Conservation (phyloP, 805 yeast genomes). For the Pichia pseudocactophila region DNA sequence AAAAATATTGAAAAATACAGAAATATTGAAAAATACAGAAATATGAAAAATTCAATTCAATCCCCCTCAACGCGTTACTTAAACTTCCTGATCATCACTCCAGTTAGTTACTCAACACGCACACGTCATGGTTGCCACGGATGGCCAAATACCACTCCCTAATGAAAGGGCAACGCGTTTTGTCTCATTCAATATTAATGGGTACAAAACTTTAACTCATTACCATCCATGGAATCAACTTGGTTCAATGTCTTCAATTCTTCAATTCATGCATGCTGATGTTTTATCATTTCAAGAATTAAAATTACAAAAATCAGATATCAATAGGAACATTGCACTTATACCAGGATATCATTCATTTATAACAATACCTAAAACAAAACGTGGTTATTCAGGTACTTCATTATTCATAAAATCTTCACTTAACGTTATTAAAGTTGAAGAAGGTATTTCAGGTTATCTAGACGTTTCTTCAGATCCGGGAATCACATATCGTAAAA, state of each 20-base stretch:
- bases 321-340: slow-evolving; percentile 27
- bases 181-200: slow-evolving; percentile 73
- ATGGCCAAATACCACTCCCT: slow-evolving; percentile 4
- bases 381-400: slow-evolving; percentile 89
- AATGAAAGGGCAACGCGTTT: slow-evolving; percentile 14
- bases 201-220: slow-evolving; percentile 67
- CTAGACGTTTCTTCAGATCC: slow-evolving; percentile 21
- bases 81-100: no score
- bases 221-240: slow-evolving; percentile 75
- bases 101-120: no score
- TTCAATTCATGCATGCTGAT: slow-evolving; percentile 55
- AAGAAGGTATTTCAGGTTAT: slow-evolving; percentile 85
- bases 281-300: slow-evolving; percentile 82
- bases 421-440: slow-evolving; percentile 56
- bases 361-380: slow-evolving; percentile 55
- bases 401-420: slow-evolving; percentile 66
- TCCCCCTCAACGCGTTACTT: no score
- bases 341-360: slow-evolving; percentile 57
- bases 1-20: no score
- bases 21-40: no score
- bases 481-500: slow-evolving; percentile 20
- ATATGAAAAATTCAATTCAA: no score
- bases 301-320: slow-evolving; percentile 48
- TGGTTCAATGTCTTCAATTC: slow-evolving; percentile 35
- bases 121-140: neutral